Conservation (phyloP, 441 rosid genomes). For the Aquilaria agallochum region DNA sequence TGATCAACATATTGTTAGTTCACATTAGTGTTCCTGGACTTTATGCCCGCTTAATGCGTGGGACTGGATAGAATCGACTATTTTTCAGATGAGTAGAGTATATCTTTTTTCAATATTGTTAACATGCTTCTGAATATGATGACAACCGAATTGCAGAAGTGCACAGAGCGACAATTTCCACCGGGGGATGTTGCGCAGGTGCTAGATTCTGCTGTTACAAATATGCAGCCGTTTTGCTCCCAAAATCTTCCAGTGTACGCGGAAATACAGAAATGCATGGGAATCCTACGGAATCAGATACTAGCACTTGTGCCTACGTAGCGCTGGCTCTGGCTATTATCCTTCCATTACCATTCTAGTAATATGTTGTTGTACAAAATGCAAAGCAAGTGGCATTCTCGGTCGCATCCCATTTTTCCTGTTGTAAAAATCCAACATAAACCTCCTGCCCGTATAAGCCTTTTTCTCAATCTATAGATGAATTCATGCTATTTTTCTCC, state of each 20-base stretch:
- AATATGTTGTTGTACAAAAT: conserved; percentile 16
- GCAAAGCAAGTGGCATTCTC: background rate
- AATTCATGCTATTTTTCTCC: too few species aligned
- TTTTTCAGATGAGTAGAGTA: too few species aligned
- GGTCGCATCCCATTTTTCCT: conserved; percentile 5
- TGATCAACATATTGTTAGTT: too few species aligned
- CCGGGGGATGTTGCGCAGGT: conserved; percentile 56
- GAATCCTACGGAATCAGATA: conserved; percentile 51
- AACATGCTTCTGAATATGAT: too few species aligned
- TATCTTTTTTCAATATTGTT: too few species aligned
- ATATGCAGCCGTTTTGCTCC: conserved; percentile 54
- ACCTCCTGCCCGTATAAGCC: too few species aligned
- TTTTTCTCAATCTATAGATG: too few species aligned
- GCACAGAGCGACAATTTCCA: conserved; percentile 56
- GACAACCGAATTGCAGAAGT: conserved; percentile 34
- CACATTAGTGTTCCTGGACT: too few species aligned
- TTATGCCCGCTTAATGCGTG: too few species aligned
- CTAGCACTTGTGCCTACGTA: conserved; percentile 50
- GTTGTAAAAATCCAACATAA: too few species aligned
- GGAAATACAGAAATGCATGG: conserved; percentile 65
- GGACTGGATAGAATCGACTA: too few species aligned
- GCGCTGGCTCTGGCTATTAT: conserved; percentile 11
- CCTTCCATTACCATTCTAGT: background rate
- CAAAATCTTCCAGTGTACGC: conserved; percentile 51
- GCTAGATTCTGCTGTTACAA: conserved; percentile 47